Evolutionary conservation across 441 rosid species (phyloP).

Genomic region (Adansonia madagascariensis): DNA sequence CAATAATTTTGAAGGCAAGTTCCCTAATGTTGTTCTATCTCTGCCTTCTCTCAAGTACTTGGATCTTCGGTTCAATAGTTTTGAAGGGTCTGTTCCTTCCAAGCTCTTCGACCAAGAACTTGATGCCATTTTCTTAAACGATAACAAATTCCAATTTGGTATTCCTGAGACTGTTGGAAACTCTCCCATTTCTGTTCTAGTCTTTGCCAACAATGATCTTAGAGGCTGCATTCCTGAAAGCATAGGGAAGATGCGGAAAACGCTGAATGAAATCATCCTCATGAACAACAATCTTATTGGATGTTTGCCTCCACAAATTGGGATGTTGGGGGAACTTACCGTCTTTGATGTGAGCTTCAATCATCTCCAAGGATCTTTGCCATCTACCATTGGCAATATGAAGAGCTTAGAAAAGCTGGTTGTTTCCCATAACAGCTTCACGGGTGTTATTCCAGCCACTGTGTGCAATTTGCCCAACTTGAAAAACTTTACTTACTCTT

Average conservation of each 20-base stretch:
- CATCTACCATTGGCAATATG: conserved; percentile 51
- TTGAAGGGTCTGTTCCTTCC: conserved; percentile 55
- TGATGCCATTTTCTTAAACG: conserved; percentile 65
- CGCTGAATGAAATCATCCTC: conserved; percentile 65
- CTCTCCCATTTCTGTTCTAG: conserved; percentile 66
- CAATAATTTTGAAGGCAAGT: conserved; percentile 67
- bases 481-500: conserved; percentile 65
- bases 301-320: conserved; percentile 65
- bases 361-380: conserved; percentile 55
- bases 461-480: conserved; percentile 56
- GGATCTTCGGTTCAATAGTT: conserved; percentile 73
- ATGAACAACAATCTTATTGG: conserved; percentile 63
- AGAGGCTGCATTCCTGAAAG: conserved; percentile 71
- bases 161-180: conserved; percentile 66
- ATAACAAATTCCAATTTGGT: conserved; percentile 56
- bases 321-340: conserved; percentile 50
- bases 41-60: conserved; percentile 58
- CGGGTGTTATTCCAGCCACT: conserved; percentile 53
- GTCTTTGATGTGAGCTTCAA: conserved; percentile 68
- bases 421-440: conserved; percentile 56
- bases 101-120: conserved; percentile 63
- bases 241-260: conserved; percentile 63
- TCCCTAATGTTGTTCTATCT: conserved; percentile 55
- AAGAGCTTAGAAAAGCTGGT: conserved; percentile 61
- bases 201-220: conserved; percentile 66